Evolutionary conservation across 805 yeast genomes (phyloP).

Genomic region (Yamadazyma insecticola): DNA sequence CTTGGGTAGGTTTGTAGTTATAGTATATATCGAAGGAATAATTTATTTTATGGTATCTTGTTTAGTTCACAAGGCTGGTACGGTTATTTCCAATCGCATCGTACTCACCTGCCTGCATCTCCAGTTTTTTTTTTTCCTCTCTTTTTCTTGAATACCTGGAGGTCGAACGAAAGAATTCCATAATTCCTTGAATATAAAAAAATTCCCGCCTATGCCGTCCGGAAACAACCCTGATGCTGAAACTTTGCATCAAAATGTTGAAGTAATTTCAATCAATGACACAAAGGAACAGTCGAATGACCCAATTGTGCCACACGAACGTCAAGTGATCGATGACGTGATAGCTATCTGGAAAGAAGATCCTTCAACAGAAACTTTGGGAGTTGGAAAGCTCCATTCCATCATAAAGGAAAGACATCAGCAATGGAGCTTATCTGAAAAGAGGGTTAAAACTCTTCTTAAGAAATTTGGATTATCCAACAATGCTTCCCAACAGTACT

Average conservation of each 20-base stretch:
- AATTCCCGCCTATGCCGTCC: background rate
- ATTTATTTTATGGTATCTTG: too few relatives aligned
- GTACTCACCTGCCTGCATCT: too few relatives aligned
- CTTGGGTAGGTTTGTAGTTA: too few relatives aligned
- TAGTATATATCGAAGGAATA: too few relatives aligned
- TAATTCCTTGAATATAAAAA: background rate
- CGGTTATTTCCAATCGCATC: too few relatives aligned
- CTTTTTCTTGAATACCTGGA: too few relatives aligned
- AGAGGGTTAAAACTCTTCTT: conserved; percentile 49
- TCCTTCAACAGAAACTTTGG: conserved; percentile 55
- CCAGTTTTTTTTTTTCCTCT: too few relatives aligned
- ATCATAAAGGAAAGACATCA: conserved; percentile 48
- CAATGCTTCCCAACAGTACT: conserved; percentile 28
- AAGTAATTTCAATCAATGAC: conserved; percentile 36
- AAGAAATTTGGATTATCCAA: conserved; percentile 51
- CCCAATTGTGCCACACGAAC: conserved; percentile 48
- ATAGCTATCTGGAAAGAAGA: conserved; percentile 65
- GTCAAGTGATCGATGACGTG: conserved; percentile 58
- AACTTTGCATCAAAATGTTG: conserved; percentile 18
- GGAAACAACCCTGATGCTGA: conserved; percentile 3
- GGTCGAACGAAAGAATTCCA: background rate
- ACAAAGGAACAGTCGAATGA: conserved; percentile 13
- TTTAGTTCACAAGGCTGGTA: too few relatives aligned
- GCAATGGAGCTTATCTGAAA: conserved; percentile 60
- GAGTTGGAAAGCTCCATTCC: conserved; percentile 49